phyloP scores from a whole-genome alignment of 805 yeast genomes.

The Ogataea paradorogensis region DNA sequence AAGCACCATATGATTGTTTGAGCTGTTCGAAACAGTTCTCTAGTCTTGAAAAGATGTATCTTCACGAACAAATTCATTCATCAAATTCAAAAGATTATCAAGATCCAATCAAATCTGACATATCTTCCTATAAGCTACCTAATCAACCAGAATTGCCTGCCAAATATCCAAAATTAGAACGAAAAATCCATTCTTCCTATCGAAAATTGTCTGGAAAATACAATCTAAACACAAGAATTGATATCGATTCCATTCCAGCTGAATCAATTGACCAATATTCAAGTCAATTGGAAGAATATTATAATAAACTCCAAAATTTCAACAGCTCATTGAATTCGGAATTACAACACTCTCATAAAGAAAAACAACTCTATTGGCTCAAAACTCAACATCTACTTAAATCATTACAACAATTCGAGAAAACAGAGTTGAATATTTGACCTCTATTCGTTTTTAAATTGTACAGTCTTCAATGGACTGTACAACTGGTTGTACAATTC shows the following conservation, averaged over 20 bases:
- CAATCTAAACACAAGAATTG: neutral
- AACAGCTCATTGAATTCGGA: conserved; percentile 21
- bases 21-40: conserved; percentile 56
- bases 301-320: conserved; percentile 18
- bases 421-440: conserved; percentile 3
- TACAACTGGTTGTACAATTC: conserved; percentile 30
- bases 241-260: conserved; percentile 14
- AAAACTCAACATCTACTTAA: conserved; percentile 28
- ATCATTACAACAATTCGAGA: conserved; percentile 13
- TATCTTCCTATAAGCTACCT: neutral
- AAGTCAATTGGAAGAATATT: conserved; percentile 23
- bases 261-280: conserved; percentile 17
- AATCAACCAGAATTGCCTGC: neutral
- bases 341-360: conserved; percentile 15
- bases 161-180: conserved; percentile 1
- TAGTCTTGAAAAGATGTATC: conserved; percentile 8
- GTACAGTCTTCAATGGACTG: conserved; percentile 29
- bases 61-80: neutral
- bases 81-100: neutral
- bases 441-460: conserved; percentile 29
- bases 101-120: conserved; percentile 1
- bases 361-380: conserved; percentile 26
- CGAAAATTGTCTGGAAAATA: neutral
- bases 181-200: neutral
- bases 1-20: conserved; percentile 63